Evolutionary conservation across 208 protist species (phyloP).

Genomic region (Trypanosoma cruzi): DNA sequence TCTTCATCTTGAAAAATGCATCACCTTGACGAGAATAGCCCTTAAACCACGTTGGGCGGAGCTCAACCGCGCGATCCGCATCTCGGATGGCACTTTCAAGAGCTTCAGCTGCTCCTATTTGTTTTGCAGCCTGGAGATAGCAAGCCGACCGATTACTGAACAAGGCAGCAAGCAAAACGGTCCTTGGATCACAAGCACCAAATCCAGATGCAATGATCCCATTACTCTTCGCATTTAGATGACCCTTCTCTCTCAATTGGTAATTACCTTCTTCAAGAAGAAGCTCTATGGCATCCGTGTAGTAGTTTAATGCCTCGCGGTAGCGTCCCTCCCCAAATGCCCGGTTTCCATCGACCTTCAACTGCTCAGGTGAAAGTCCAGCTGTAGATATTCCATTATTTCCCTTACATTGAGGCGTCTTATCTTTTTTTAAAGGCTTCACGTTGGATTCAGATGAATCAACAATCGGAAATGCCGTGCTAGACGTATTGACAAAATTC

Average conservation of each 20-base stretch:
- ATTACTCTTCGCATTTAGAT: slow-evolving; percentile 1
- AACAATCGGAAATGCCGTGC: slow-evolving; percentile 6
- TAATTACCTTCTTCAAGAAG: slow-evolving; percentile 36
- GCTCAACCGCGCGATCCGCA: slow-evolving; percentile 78
- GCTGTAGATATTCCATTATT: not conserved
- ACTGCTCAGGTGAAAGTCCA: slow-evolving; percentile 39
- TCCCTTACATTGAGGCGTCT: not conserved
- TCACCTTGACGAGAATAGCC: slow-evolving; percentile 92
- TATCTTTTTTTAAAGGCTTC: not conserved
- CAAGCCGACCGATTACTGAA: slow-evolving; percentile 96
- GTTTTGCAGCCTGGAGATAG: slow-evolving; percentile 71
- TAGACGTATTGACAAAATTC: slow-evolving; percentile 13
- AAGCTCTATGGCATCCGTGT: slow-evolving; percentile 82
- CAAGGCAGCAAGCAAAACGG: slow-evolving; percentile 72
- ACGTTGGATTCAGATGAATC: not conserved
- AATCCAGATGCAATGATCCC: not conserved
- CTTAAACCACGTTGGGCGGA: slow-evolving; percentile 94
- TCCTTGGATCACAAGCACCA: slow-evolving; percentile 7
- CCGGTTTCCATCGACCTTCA: slow-evolving; percentile 91
- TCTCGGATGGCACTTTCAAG: slow-evolving; percentile 87
- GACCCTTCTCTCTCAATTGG: slow-evolving; percentile 10
- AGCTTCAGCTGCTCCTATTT: slow-evolving; percentile 48
- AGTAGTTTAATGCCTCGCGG: slow-evolving; percentile 72
- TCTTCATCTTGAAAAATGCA: slow-evolving; percentile 80
- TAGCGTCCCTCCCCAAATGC: slow-evolving; percentile 87